Evolutionary conservation across 441 rosid species (phyloP).

Genomic region (Syzygium syzygioides): DNA sequence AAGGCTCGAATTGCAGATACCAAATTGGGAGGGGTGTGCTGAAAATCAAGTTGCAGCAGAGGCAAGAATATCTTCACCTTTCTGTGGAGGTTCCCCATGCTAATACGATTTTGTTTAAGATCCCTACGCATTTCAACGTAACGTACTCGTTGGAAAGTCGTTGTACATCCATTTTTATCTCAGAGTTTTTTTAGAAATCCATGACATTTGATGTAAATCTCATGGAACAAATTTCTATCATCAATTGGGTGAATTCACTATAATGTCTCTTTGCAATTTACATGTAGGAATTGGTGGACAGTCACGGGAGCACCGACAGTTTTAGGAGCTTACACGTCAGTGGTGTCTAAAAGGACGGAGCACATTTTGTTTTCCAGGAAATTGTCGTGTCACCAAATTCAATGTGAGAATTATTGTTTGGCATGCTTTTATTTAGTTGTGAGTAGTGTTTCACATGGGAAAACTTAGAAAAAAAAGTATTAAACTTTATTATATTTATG

Average conservation of each 20-base stretch:
- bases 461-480: not conserved
- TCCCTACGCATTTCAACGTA: not conserved
- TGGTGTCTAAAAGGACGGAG: not conserved
- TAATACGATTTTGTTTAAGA: not conserved
- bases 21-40: too few species aligned
- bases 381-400: not conserved
- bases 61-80: not conserved
- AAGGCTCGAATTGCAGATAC: not conserved
- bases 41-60: not conserved
- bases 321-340: not conserved
- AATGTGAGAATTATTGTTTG: not conserved
- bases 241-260: not conserved
- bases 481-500: not conserved
- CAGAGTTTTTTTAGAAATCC: not conserved
- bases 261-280: not conserved
- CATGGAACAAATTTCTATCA: not conserved
- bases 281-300: not conserved
- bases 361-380: not conserved
- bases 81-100: not conserved
- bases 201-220: not conserved
- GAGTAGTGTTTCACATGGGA: not conserved
- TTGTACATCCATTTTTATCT: not conserved
- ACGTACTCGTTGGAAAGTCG: not conserved
- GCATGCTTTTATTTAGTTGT: too few species aligned
- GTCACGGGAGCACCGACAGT: not conserved